These are phyloP conservation scores for Didymella sp. DNA, from an alignment of 2,329 filamentous ascomycete genomes.

Conservation along the genomic window DNA sequence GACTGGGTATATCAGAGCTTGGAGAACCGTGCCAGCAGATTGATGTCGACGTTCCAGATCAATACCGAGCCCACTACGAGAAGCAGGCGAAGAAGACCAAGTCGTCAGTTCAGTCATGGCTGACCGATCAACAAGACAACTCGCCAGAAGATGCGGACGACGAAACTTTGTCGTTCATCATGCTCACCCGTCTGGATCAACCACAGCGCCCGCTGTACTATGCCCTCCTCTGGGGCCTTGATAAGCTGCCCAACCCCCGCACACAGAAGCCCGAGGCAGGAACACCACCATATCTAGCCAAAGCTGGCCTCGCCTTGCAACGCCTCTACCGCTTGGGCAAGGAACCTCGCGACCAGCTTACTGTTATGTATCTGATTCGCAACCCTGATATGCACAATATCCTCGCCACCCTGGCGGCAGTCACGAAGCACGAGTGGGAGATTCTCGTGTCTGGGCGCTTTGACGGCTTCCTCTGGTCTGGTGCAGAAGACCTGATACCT, in stretches of 20 bases:
- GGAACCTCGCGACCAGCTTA: constrained; percentile 82
- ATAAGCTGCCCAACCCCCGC: constrained; percentile 60
- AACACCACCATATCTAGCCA: constrained; percentile 75
- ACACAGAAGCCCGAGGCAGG: constrained; percentile 70
- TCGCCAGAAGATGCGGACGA: constrained; percentile 91
- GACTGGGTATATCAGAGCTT: constrained; percentile 61
- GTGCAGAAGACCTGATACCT: constrained; percentile 68
- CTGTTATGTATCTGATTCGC: constrained; percentile 83
- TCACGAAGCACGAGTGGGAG: constrained; percentile 94
- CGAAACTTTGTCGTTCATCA: constrained; percentile 91
- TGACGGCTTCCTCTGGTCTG: constrained; percentile 94
- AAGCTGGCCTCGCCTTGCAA: constrained; percentile 79
- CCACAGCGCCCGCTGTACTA: constrained; percentile 83
- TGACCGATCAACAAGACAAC: constrained; percentile 77
- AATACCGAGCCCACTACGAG: constrained; percentile 91
- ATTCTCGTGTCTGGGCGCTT: constrained; percentile 93
- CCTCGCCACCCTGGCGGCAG: constrained; percentile 83
- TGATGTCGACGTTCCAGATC: constrained; percentile 91
- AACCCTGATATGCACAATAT: constrained; percentile 84
- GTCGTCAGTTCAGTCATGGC: constrained; percentile 88
- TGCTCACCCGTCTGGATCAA: constrained; percentile 82
- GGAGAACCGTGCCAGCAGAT: constrained; percentile 75
- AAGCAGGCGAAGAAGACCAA: constrained; percentile 92
- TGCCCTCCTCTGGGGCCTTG: constrained; percentile 71
- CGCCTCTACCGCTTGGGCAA: constrained; percentile 78